phyloP scores from a whole-genome alignment of 805 yeast genomes.

The Saturnispora halmiae region DNA sequence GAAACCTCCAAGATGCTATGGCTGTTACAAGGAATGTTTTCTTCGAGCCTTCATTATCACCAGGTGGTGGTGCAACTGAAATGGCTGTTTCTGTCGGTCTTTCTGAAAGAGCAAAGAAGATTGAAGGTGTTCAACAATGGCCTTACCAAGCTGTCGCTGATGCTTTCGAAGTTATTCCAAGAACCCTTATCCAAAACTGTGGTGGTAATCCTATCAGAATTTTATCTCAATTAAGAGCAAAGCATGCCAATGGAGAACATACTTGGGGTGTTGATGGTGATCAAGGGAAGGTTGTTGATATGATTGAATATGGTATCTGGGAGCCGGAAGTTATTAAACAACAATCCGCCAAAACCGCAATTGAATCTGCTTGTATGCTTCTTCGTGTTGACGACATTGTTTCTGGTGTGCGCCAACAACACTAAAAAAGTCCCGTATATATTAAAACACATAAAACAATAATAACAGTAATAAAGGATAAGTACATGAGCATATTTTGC shows the following conservation, averaged over 20 bases:
- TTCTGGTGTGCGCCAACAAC: conserved; percentile 67
- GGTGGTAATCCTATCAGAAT: conserved; percentile 94
- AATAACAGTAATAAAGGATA: too few species aligned
- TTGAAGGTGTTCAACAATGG: conserved; percentile 96
- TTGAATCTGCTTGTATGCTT: conserved; percentile 91
- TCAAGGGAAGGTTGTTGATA: conserved; percentile 85
- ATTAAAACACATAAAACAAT: too few species aligned
- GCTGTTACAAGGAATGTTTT: conserved; percentile 92
- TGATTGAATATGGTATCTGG: conserved; percentile 96
- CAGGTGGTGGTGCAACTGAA: conserved; percentile 99
- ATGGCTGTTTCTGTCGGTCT: conserved; percentile 92
- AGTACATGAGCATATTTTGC: too few species aligned
- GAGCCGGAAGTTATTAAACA: conserved; percentile 98
- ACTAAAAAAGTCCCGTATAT: too few species aligned
- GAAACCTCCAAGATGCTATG: conserved; percentile 97
- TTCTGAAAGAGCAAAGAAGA: conserved; percentile 80
- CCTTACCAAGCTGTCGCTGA: conserved; percentile 98
- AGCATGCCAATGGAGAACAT: conserved; percentile 82
- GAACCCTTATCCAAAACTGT: conserved; percentile 94
- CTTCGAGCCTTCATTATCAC: conserved; percentile 88
- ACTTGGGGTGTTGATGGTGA: conserved; percentile 95
- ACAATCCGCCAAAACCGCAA: conserved; percentile 95
- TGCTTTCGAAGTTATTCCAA: conserved; percentile 96
- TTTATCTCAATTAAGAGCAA: conserved; percentile 85
- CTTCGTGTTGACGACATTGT: conserved; percentile 97